Percentiles rank a stretch among this genome's conserved stretches.
These are phyloP conservation scores for Sporothrix protearum DNA, from an alignment of 2,329 filamentous ascomycete species.

Conservation along the genomic window DNA sequence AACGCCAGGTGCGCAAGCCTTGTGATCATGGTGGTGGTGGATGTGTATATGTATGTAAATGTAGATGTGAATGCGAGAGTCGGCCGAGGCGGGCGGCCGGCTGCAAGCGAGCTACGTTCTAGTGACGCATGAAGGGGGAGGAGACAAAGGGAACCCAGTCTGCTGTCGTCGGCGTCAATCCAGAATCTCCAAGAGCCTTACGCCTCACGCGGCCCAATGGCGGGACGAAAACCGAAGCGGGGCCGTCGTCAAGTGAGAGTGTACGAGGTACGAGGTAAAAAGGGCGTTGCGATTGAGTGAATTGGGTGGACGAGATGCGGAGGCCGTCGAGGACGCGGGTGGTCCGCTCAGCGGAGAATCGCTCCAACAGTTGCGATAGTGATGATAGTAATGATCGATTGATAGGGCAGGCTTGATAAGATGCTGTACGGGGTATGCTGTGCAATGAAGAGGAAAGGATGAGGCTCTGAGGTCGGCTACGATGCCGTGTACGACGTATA, in stretches of 20 bases:
- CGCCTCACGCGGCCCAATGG: background rate
- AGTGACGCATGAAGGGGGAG: background rate
- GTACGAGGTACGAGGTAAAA: too few species aligned
- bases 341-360: background rate
- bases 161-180: background rate
- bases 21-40: constrained; percentile 17
- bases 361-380: background rate
- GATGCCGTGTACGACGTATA: background rate
- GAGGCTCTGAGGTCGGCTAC: background rate
- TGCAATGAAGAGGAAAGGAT: background rate
- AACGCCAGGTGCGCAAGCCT: constrained; percentile 5
- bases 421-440: constrained; percentile 9
- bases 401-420: background rate
- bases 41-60: background rate
- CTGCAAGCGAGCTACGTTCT: background rate
- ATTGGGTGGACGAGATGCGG: background rate
- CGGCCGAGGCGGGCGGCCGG: background rate
- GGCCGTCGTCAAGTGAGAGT: background rate
- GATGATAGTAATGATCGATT: background rate
- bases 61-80: background rate
- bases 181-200: too few species aligned
- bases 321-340: background rate
- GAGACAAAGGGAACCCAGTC: background rate
- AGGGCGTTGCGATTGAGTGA: background rate
- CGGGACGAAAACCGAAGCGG: background rate